Evolutionary conservation across 345 rosid genomes (phyloP).

Genomic region (Trapa incisa): DNA sequence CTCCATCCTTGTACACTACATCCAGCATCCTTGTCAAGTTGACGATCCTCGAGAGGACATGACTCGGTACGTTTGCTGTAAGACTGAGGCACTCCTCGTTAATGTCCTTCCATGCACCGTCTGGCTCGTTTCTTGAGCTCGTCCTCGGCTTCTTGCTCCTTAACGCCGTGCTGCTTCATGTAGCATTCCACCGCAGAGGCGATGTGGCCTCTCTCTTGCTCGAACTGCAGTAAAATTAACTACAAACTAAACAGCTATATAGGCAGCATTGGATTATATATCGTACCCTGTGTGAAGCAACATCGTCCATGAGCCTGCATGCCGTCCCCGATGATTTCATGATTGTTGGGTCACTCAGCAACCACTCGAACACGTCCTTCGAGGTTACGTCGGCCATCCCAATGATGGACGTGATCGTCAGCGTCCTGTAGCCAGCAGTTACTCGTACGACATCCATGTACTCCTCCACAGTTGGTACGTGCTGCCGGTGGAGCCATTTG

Average conservation of each 20-base stretch:
- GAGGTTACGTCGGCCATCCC: constrained; percentile 7
- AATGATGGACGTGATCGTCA: constrained; percentile 5
- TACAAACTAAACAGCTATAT: not conserved
- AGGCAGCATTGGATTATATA: not conserved
- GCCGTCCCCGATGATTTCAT: constrained; percentile 7
- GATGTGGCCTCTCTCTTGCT: constrained; percentile 5
- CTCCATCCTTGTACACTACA: constrained; percentile 19
- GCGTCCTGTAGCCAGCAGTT: constrained; percentile 5
- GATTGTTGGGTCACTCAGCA: constrained; percentile 3
- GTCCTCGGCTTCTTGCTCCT: constrained; percentile 4
- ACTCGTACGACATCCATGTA: constrained; percentile 14
- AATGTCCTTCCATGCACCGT: constrained; percentile 14
- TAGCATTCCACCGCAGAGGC: constrained; percentile 9
- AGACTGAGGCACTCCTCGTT: constrained; percentile 10
- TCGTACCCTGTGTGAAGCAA: constrained; percentile 10
- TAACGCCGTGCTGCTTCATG: constrained; percentile 4
- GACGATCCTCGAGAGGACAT: constrained; percentile 10
- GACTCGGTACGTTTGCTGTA: constrained; percentile 2
- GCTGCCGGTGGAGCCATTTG: constrained; percentile 13
- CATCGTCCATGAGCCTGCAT: constrained; percentile 14
- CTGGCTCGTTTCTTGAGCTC: constrained; percentile 7
- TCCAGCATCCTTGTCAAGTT: constrained; percentile 11
- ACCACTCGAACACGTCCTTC: constrained; percentile 13
- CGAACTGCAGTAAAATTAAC: not conserved
- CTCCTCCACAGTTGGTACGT: constrained; percentile 20